Evolutionary conservation across 805 yeast species (phyloP).

Genomic region (Candida golubevii): DNA sequence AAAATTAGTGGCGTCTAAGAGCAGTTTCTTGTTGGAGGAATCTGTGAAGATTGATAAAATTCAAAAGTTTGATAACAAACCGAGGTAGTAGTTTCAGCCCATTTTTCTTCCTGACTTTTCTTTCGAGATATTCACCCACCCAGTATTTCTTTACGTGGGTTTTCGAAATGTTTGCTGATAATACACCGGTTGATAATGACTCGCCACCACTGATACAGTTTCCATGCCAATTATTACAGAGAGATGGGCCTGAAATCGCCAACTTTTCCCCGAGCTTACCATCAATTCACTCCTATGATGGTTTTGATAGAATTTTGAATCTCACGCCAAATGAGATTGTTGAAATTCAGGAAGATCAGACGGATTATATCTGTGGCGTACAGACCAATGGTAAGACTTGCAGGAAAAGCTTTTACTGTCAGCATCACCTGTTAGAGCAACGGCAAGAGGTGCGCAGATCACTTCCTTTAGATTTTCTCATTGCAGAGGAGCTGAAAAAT

Average conservation of each 20-base stretch:
- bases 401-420: constrained; percentile 11
- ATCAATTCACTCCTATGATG: constrained; percentile 2
- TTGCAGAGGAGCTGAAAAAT: constrained; percentile 11
- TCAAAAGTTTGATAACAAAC: too few species aligned
- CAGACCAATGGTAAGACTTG: constrained; percentile 7
- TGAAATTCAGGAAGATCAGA: constrained; percentile 10
- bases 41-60: too few species aligned
- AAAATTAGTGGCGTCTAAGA: too few species aligned
- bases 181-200: not conserved
- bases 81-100: too few species aligned
- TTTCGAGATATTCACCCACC: too few species aligned
- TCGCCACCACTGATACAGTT: constrained; percentile 9
- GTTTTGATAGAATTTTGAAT: constrained; percentile 10
- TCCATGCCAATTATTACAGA: constrained; percentile 10
- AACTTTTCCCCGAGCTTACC: not conserved
- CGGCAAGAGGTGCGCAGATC: constrained; percentile 10
- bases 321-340: constrained; percentile 13
- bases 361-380: constrained; percentile 18
- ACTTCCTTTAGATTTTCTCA: constrained; percentile 10
- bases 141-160: not conserved
- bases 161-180: constrained; percentile 1
- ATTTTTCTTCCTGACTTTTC: too few species aligned
- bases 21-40: too few species aligned
- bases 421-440: constrained; percentile 13
- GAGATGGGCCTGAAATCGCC: not conserved